Evolutionary conservation across 306 rosid genomes (phyloP).

Genomic region (Prunus armeniaca): DNA sequence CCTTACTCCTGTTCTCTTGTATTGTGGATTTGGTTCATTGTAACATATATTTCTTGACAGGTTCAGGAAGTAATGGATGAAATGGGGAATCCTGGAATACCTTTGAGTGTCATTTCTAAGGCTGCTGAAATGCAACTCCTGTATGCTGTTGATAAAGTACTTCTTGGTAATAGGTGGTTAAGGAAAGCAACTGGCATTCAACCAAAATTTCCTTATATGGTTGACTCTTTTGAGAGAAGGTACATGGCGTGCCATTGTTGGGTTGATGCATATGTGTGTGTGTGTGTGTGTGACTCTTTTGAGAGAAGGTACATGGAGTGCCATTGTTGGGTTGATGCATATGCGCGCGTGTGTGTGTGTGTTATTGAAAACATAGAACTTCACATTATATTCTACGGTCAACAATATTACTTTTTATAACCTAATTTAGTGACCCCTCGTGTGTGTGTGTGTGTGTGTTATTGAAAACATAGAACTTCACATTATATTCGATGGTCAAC

Average conservation of each 20-base stretch:
- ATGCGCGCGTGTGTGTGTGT: background rate
- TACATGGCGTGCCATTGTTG: constrained; percentile 23
- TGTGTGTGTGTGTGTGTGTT: background rate
- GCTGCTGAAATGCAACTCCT: constrained; percentile 93
- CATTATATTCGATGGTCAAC: background rate
- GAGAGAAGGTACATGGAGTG: constrained; percentile 73
- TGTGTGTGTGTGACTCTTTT: constrained; percentile 54
- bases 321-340: background rate
- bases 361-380: background rate
- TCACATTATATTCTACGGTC: background rate
- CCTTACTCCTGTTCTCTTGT: background rate
- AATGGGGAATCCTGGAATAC: constrained; percentile 86
- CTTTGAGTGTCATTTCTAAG: constrained; percentile 84
- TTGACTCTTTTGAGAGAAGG: constrained; percentile 97
- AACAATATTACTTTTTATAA: background rate
- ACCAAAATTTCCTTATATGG: constrained; percentile 91
- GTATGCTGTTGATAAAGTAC: constrained; percentile 69
- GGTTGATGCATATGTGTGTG: background rate
- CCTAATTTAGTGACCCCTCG: background rate
- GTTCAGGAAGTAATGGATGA: constrained; percentile 95
- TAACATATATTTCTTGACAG: constrained; percentile 35
- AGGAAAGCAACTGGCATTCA: constrained; percentile 94
- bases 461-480: background rate
- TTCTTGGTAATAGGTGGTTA: constrained; percentile 95
- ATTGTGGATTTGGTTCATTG: constrained; percentile 10